Evolutionary conservation across 331 rosid species (phyloP).

Genomic region (Stylosanthes scabra): DNA sequence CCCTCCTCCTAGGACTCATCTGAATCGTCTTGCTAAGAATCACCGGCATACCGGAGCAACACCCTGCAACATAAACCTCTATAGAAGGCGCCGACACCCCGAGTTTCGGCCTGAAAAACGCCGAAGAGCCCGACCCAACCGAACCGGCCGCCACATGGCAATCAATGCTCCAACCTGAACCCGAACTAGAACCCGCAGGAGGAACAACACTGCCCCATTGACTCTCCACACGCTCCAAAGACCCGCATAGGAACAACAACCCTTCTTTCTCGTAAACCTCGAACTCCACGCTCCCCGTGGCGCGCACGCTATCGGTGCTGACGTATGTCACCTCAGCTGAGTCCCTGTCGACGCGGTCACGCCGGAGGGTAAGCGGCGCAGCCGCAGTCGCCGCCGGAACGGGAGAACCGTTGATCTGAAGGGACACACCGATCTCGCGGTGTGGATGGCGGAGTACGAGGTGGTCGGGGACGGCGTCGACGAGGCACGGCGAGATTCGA

Average conservation of each 20-base stretch:
- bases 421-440: constrained; percentile 69
- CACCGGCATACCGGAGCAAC: constrained; percentile 82
- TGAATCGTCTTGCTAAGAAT: constrained; percentile 74
- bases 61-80: constrained; percentile 86
- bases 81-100: constrained; percentile 77
- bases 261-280: constrained; percentile 82
- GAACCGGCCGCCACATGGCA: constrained; percentile 74
- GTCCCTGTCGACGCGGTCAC: constrained; percentile 69
- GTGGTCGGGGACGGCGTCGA: constrained; percentile 62
- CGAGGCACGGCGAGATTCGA: constrained; percentile 66
- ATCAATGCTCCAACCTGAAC: constrained; percentile 75
- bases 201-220: constrained; percentile 47
- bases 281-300: constrained; percentile 70
- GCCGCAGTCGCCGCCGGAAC: constrained; percentile 54
- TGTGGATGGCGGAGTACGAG: constrained; percentile 65
- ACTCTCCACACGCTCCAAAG: constrained; percentile 70
- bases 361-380: constrained; percentile 61
- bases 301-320: constrained; percentile 71
- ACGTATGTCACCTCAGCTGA: constrained; percentile 85
- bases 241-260: constrained; percentile 76
- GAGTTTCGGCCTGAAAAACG: constrained; percentile 73
- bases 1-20: constrained; percentile 74
- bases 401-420: constrained; percentile 64
- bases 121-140: constrained; percentile 61
- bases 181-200: constrained; percentile 38